These are phyloP conservation scores for Curvularia hawaiiensis DNA, from an alignment of 2,329 filamentous ascomycete species.

Conservation along the genomic window DNA sequence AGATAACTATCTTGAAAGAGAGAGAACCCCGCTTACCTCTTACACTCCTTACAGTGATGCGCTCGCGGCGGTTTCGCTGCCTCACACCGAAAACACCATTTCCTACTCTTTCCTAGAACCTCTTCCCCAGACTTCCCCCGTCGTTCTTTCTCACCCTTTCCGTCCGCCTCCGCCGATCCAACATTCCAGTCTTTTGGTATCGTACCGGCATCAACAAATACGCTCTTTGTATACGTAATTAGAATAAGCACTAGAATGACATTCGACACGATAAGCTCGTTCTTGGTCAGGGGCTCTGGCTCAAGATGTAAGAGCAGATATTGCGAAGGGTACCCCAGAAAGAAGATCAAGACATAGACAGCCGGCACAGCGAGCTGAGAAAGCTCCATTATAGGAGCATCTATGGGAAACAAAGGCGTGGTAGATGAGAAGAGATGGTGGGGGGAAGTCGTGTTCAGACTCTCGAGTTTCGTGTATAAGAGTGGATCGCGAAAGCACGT, in stretches of 20 bases:
- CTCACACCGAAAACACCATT: conserved; percentile 79
- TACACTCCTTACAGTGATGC: conserved; percentile 81
- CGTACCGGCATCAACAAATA: conserved; percentile 62
- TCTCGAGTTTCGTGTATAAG: conserved; percentile 5
- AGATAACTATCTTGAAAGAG: background rate
- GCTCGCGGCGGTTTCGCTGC: conserved; percentile 76
- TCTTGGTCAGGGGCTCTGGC: conserved; percentile 62
- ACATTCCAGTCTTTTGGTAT: conserved; percentile 50
- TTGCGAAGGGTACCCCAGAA: conserved; percentile 76
- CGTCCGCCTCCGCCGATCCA: conserved; percentile 3
- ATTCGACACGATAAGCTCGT: conserved; percentile 70
- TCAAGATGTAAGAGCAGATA: conserved; percentile 66
- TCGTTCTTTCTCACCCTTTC: background rate
- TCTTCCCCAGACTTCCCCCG: background rate
- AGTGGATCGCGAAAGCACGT: conserved; percentile 30
- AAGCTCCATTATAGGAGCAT: conserved; percentile 28
- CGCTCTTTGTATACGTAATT: conserved; percentile 71
- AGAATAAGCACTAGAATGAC: conserved; percentile 66
- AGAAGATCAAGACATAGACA: conserved; percentile 68
- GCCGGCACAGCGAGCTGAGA: conserved; percentile 67
- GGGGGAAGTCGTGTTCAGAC: background rate
- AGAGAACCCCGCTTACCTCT: conserved; percentile 51
- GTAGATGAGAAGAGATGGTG: conserved; percentile 3
- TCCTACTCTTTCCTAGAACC: conserved; percentile 37
- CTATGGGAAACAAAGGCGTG: background rate